These are phyloP conservation scores for Chalara sp. DNA, from an alignment of 2,329 filamentous ascomycete genomes.

Conservation along the genomic window DNA sequence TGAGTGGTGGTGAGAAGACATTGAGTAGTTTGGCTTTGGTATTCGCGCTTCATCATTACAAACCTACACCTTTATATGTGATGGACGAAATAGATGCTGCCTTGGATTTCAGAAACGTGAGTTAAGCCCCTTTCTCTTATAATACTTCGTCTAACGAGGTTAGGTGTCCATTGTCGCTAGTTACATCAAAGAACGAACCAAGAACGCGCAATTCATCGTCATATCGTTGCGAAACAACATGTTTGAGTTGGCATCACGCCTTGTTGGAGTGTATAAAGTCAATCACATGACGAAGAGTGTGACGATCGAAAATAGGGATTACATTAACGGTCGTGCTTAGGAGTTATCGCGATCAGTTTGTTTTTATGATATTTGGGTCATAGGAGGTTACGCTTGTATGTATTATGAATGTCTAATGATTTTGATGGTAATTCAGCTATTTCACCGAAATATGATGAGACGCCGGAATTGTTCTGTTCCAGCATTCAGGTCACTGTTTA, in stretches of 20 bases:
- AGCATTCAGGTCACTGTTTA: too few species aligned
- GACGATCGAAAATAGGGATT: slow-evolving; percentile 80
- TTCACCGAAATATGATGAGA: too few species aligned
- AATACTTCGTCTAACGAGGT: slow-evolving; percentile 5
- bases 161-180: slow-evolving; percentile 95
- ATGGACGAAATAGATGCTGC: slow-evolving; percentile 99
- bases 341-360: background rate
- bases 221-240: slow-evolving; percentile 98
- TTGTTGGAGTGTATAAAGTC: slow-evolving; percentile 98
- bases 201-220: slow-evolving; percentile 98
- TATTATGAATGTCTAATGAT: too few species aligned
- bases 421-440: too few species aligned
- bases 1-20: slow-evolving; percentile 96
- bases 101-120: slow-evolving; percentile 93
- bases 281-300: slow-evolving; percentile 98
- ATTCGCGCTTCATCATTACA: slow-evolving; percentile 98
- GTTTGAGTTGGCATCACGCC: slow-evolving; percentile 93
- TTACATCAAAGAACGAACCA: slow-evolving; percentile 98
- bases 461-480: too few species aligned
- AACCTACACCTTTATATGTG: slow-evolving; percentile 94
- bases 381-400: too few species aligned
- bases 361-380: too few species aligned
- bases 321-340: slow-evolving; percentile 35
- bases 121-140: slow-evolving; percentile 31
- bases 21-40: slow-evolving; percentile 87